Base-by-base conservation (phyloP, 164 flowering plant species). In the Akebia trifoliata region DNA sequence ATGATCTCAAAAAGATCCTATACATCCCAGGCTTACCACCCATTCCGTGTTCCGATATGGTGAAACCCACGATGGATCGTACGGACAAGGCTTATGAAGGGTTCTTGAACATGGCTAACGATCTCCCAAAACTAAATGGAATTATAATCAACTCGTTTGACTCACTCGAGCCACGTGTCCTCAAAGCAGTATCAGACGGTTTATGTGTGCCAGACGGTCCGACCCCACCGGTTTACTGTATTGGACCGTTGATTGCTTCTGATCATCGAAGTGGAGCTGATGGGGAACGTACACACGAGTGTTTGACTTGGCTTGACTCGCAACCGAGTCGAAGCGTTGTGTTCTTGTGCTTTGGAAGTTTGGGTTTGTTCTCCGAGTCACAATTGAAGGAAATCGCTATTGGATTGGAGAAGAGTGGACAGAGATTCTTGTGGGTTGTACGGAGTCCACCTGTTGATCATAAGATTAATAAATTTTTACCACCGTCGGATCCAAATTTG, bases 321-420 rank as follows among this genome's bases (percentile, higher is more conserved):
- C 77, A 72, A 25, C 77, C 79, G 4, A 59, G 54, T 18, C 15
- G 57, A 3, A 68, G 77, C 30, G 79, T 78, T 0, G 60, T 78
- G 25, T 78, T 59, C 50, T 36, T 78, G 51, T 63, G 74, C 25
- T 74, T 77, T 25, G n/a, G n/a, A n/a, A n/a, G n/a, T n/a, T n/a
- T n/a, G n/a, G n/a, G n/a, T n/a, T n/a, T n/a, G n/a, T n/a, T n/a
- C n/a, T n/a, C n/a, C n/a, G n/a, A n/a, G n/a, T n/a, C n/a, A n/a
- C n/a, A n/a, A n/a, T n/a, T n/a, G 78, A 76, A 4, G 74, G 81
- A n/a, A n/a, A n/a, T n/a, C n/a, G n/a, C n/a, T n/a, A n/a, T n/a
- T n/a, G n/a, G n/a, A n/a, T n/a, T n/a, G n/a, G n/a, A n/a, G n/a
- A n/a, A n/a, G n/a, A n/a, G n/a, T n/a, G n/a, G n/a, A n/a, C n/a